Evolutionary conservation across 352 stramenopile species (phyloP).

Genomic region (Globisporangium barbulae): DNA sequence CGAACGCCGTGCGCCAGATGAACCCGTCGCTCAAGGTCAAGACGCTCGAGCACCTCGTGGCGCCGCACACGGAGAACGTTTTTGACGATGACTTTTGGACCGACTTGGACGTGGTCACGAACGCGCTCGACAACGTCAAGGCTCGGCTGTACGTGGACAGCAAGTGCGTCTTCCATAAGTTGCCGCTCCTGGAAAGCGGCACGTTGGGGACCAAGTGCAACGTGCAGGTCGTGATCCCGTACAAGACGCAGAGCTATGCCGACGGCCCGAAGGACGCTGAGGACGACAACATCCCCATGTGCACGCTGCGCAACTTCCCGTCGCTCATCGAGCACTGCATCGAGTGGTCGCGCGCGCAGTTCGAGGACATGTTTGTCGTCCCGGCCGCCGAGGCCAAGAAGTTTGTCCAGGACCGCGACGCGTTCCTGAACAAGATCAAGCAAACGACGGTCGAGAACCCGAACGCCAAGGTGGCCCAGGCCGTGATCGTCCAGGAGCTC

Average conservation of each 20-base stretch:
- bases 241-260: constrained; percentile 93
- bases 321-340: constrained; percentile 97
- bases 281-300: constrained; percentile 99
- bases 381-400: constrained; percentile 83
- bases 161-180: constrained; percentile 96
- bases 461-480: constrained; percentile 63
- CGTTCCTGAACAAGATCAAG: constrained; percentile 76
- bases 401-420: constrained; percentile 66
- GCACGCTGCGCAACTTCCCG: constrained; percentile 99
- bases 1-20: constrained; percentile 70
- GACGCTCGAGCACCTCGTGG: constrained; percentile 77
- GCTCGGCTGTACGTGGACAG: constrained; percentile 98
- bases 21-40: constrained; percentile 77
- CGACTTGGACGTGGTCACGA: constrained; percentile 94
- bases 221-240: constrained; percentile 88
- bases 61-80: constrained; percentile 74
- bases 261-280: constrained; percentile 95
- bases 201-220: constrained; percentile 99
- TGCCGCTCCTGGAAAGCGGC: constrained; percentile 96
- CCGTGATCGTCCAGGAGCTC: constrained; percentile 69
- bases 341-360: constrained; percentile 95
- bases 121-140: constrained; percentile 99
- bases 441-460: constrained; percentile 69
- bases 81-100: constrained; percentile 85
- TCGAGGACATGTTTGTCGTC: constrained; percentile 83